These are phyloP conservation scores for Tylopilus plumbeoviolaceoides DNA, from an alignment of 768 basidiomycete species.

Conservation along the genomic window DNA sequence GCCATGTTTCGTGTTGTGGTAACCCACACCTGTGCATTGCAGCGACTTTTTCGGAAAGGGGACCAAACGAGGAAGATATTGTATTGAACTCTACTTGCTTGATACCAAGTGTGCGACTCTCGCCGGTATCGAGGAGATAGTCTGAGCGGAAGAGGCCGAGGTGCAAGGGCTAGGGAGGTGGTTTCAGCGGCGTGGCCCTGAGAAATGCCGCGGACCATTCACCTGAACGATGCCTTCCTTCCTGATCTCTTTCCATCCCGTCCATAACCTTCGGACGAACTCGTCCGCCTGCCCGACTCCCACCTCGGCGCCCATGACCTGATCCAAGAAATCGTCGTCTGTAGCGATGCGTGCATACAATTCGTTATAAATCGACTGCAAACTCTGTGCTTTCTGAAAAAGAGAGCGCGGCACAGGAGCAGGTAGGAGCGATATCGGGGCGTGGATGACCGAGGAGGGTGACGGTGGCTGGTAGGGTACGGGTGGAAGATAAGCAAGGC, in stretches of 20 bases:
- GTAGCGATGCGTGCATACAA: constrained; percentile 82
- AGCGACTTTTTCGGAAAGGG: constrained; percentile 62
- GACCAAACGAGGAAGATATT: constrained; percentile 87
- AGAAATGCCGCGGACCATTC: not conserved
- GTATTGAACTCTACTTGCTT: constrained; percentile 99
- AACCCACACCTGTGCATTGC: constrained; percentile 77
- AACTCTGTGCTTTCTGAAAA: constrained; percentile 57
- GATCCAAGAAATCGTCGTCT: constrained; percentile 76
- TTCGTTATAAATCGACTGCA: constrained; percentile 79
- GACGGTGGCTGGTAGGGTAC: constrained; percentile 40
- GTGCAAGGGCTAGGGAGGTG: constrained; percentile 58
- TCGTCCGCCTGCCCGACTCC: constrained; percentile 82
- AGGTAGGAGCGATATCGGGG: constrained; percentile 85
- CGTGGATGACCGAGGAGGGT: constrained; percentile 79
- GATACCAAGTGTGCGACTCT: constrained; percentile 38
- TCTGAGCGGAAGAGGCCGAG: constrained; percentile 93
- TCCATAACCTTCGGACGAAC: constrained; percentile 85
- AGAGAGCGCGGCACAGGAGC: constrained; percentile 75
- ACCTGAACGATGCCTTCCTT: constrained; percentile 62
- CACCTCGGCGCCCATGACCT: constrained; percentile 72
- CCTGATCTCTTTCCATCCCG: constrained; percentile 73
- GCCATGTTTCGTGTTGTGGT: too few relatives aligned
- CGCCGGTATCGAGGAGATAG: constrained; percentile 74
- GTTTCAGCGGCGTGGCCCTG: constrained; percentile 1
- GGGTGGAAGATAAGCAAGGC: constrained; percentile 76